These are phyloP conservation scores for Nicotiana otophora DNA, from an alignment of 257 asterid species.

Conservation along the genomic window DNA sequence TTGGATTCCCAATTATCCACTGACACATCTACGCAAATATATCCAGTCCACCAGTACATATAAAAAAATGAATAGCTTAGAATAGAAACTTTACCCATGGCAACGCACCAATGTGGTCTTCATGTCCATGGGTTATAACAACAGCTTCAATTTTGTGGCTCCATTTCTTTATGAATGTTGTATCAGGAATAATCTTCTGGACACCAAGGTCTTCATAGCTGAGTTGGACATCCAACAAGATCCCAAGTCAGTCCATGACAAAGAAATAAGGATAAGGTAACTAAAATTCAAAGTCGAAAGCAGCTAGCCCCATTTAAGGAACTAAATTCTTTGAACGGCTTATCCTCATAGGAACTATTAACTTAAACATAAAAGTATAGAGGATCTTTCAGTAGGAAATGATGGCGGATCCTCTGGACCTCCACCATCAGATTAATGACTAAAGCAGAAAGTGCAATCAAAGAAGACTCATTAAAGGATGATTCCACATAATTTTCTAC, in stretches of 20 bases:
- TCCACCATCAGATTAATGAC: neutral
- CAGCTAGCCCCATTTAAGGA: neutral
- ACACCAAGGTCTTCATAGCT: slow-evolving; percentile 93
- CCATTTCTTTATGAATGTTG: slow-evolving; percentile 91
- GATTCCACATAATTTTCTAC: neutral
- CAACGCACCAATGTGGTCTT: slow-evolving; percentile 99
- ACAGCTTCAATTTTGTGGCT: slow-evolving; percentile 99
- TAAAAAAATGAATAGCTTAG: slow-evolving; percentile 15
- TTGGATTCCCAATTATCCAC: neutral
- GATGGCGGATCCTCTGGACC: neutral
- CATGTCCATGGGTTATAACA: slow-evolving; percentile 97
- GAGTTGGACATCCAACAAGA: slow-evolving; percentile 23
- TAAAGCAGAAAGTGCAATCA: neutral
- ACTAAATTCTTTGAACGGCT: neutral
- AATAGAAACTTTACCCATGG: slow-evolving; percentile 93
- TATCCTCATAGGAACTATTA: neutral
- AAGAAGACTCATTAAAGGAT: neutral
- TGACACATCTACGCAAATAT: neutral
- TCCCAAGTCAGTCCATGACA: neutral
- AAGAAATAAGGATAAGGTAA: slow-evolving; percentile 5
- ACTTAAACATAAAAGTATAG: neutral
- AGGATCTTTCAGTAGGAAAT: slow-evolving; percentile 2
- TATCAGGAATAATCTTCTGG: slow-evolving; percentile 97
- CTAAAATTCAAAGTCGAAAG: neutral
- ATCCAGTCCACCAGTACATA: neutral